These are phyloP conservation scores for Cytospora leucostoma DNA, from an alignment of 2,329 filamentous ascomycete genomes.

Conservation along the genomic window DNA sequence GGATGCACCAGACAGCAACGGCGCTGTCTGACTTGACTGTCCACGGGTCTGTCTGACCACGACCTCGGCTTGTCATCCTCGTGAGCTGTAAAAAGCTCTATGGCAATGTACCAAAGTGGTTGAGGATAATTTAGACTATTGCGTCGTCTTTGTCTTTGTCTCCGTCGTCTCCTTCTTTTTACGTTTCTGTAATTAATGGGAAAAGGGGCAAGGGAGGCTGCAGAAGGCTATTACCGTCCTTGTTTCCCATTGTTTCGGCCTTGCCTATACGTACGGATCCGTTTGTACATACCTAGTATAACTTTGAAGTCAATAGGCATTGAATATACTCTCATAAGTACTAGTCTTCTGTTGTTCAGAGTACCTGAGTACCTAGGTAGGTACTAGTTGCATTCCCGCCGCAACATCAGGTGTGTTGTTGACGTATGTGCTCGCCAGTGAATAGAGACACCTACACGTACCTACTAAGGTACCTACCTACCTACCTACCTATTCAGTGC, in stretches of 20 bases:
- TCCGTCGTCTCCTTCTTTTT: background rate
- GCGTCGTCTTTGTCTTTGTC: background rate
- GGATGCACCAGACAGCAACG: background rate
- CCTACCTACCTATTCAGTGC: background rate
- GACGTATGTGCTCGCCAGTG: no score
- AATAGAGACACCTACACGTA: no score
- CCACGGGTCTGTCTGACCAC: background rate
- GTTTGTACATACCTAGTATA: no score
- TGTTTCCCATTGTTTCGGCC: background rate
- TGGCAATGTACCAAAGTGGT: background rate
- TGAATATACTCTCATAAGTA: no score
- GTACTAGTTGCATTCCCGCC: no score
- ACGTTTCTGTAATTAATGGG: background rate
- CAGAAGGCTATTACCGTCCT: background rate
- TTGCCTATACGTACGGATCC: background rate
- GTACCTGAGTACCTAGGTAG: no score
- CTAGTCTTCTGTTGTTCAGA: no score
- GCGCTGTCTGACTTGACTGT: background rate
- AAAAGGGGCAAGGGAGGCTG: background rate
- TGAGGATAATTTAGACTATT: background rate
- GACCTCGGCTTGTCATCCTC: background rate
- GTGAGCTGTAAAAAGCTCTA: background rate
- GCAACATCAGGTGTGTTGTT: no score
- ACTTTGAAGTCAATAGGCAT: no score
- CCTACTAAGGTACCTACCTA: background rate